Conservation (phyloP, 495 filamentous ascomycete species). For the Parachaetomium inaequale region DNA sequence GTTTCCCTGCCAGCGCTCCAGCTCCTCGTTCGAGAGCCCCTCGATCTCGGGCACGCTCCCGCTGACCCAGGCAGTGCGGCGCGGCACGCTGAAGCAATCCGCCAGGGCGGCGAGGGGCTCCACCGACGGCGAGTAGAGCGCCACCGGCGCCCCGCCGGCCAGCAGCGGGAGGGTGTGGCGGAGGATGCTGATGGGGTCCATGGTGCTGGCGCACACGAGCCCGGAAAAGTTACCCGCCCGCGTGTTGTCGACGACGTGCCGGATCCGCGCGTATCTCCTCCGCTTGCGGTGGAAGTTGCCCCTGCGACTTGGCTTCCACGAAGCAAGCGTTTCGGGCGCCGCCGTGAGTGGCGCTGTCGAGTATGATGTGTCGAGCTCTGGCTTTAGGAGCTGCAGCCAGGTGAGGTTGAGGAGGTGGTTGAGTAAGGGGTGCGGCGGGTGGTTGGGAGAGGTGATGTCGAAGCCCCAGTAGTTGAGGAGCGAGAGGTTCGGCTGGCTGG, state of each 20-base stretch:
- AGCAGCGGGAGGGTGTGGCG: slow-evolving; percentile 71
- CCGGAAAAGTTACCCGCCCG: slow-evolving; percentile 76
- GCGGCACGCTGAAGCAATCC: slow-evolving; percentile 73
- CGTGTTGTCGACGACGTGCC: slow-evolving; percentile 65
- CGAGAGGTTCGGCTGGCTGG: slow-evolving; percentile 82
- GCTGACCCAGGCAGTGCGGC: slow-evolving; percentile 65
- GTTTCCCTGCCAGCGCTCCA: slow-evolving; percentile 50
- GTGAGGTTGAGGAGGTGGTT: slow-evolving; percentile 77
- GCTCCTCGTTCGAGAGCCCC: slow-evolving; percentile 37
- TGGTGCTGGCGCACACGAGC: slow-evolving; percentile 71
- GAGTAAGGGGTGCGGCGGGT: slow-evolving; percentile 69
- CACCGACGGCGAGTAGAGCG: slow-evolving; percentile 75
- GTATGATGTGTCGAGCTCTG: slow-evolving; percentile 67
- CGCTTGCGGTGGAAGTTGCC: slow-evolving; percentile 81
- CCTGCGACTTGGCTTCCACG: slow-evolving; percentile 72
- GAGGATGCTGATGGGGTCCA: slow-evolving; percentile 75
- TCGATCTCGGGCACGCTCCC: slow-evolving; percentile 35
- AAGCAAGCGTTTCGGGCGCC: slow-evolving; percentile 52
- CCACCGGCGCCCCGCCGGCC: slow-evolving; percentile 74
- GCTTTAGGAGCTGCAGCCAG: slow-evolving; percentile 84
- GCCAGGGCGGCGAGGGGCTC: slow-evolving; percentile 71
- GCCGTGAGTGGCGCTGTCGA: slow-evolving; percentile 53
- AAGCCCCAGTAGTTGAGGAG: slow-evolving; percentile 84
- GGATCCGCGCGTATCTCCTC: slow-evolving; percentile 67
- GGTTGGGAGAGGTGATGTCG: slow-evolving; percentile 62